These are phyloP conservation scores for Aspergillus ellipticus DNA, from an alignment of 495 filamentous ascomycete genomes.

Conservation along the genomic window DNA sequence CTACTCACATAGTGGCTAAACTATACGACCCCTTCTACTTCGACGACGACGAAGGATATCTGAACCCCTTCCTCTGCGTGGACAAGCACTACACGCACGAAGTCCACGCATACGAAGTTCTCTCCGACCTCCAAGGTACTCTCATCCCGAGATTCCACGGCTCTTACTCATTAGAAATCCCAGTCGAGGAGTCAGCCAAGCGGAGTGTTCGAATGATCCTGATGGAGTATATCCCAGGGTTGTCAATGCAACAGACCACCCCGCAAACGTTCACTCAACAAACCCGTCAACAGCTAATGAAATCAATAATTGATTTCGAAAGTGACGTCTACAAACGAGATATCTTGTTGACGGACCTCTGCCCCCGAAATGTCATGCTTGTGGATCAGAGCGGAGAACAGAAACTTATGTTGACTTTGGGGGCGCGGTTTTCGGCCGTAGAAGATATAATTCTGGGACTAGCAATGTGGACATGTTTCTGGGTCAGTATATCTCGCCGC, in stretches of 20 bases:
- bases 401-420: conserved; percentile 14
- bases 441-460: neutral
- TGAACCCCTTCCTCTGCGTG: conserved; percentile 8
- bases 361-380: conserved; percentile 11
- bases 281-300: conserved; percentile 10
- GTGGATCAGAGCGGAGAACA: neutral
- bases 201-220: conserved; percentile 18
- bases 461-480: neutral
- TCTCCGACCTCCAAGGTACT: conserved; percentile 10
- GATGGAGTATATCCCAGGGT: conserved; percentile 12
- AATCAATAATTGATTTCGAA: conserved; percentile 13
- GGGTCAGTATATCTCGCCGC: conserved; percentile 7
- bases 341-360: conserved; percentile 5
- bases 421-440: neutral
- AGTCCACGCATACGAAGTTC: conserved; percentile 2
- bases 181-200: neutral
- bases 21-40: conserved; percentile 17
- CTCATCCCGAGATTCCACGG: conserved; percentile 12
- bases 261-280: neutral
- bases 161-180: conserved; percentile 11
- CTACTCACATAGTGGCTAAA: conserved; percentile 8
- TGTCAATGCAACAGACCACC: conserved; percentile 3
- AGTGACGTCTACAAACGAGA: conserved; percentile 2
- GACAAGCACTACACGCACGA: conserved; percentile 16
- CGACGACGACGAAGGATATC: conserved; percentile 7